Evolutionary conservation across 495 filamentous ascomycete genomes (phyloP).

Genomic region (Penicillium steckii): DNA sequence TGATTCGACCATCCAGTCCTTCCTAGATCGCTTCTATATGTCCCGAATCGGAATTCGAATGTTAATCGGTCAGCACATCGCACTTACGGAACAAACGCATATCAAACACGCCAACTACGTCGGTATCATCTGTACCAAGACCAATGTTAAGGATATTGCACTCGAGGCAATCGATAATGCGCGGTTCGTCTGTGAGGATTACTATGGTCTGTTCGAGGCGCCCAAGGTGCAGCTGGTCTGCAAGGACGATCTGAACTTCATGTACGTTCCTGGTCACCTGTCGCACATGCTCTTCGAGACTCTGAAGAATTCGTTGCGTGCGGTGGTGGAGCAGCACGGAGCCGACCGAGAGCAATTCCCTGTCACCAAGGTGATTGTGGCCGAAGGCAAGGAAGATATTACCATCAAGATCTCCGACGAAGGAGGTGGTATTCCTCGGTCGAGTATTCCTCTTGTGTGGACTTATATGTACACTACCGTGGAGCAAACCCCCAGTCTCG

Average conservation of each 20-base stretch:
- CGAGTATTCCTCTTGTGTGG: constrained; percentile 93
- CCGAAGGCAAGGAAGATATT: constrained; percentile 96
- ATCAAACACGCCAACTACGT: constrained; percentile 89
- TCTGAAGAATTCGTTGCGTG: constrained; percentile 94
- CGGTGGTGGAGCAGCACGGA: constrained; percentile 94
- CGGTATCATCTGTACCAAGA: constrained; percentile 98
- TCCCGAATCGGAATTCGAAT: constrained; percentile 99
- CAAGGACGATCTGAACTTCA: constrained; percentile 89
- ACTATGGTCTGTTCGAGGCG: constrained; percentile 96
- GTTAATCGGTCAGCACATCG: constrained; percentile 98
- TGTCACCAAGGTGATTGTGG: constrained; percentile 93
- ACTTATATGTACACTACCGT: constrained; percentile 99
- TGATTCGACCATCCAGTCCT: constrained; percentile 91
- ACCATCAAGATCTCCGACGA: constrained; percentile 98
- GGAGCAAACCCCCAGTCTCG: constrained; percentile 88
- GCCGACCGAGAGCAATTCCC: constrained; percentile 94
- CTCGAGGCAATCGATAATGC: constrained; percentile 98
- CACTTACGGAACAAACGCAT: constrained; percentile 87
- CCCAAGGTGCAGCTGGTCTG: constrained; percentile 96
- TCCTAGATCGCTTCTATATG: constrained; percentile 99
- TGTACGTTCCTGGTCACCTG: constrained; percentile 98
- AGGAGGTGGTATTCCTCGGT: constrained; percentile 90
- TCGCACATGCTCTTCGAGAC: constrained; percentile 99
- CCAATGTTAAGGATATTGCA: constrained; percentile 92
- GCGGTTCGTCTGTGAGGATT: constrained; percentile 96